Evolutionary conservation across 768 basidiomycete species (phyloP), one percentile per base, ranked within the genome.

Genomic region (Psilocybe tampanensis): DNA sequence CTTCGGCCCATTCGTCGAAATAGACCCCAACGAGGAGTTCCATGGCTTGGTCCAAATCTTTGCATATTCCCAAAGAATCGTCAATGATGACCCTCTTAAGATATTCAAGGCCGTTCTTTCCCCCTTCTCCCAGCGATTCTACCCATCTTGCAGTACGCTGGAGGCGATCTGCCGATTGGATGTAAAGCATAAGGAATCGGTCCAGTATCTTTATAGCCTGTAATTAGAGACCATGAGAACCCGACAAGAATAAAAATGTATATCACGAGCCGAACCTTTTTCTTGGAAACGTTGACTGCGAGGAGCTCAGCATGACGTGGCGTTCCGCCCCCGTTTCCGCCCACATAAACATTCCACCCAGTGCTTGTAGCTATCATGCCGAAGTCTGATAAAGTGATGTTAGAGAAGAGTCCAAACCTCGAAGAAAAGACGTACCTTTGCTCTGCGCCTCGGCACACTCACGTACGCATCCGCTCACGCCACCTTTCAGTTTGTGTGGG

Each of bases 391-490:
- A 59, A 23, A 17, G 32, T 32, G 22, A 12, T 23, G 33, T n/a
- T 26, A 19, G 22, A 18, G 13, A 39, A 1, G 42, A 42, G 26
- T 18, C 24, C 23, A 29, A 9, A 23, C 9, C 23, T 17, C n/a
- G 26, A 44, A 43, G 49, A 49, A 41, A 11, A 42, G 8, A 48
- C 60, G 13, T 13, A 58, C 63, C 64, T 55, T 65, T 88, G 12
- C 74, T 74, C 63, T 92, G 89, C 2, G 89, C 89, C 68, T 90
- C 89, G 0, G 89, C 89, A 58, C 89, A 92, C 66, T 90, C 89
- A 17, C 89, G 79, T 0, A 88, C 79, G 64, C 89, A 90, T 18
- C 89, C 89, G 19, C 82, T 84, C 3, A 92, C 86, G 11, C 89
- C 89, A 22, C 88, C 89, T 70, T 90, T 90, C 66, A 90, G 72